A percentile compares a stretch with the other conserved stretches of the same genome.
These are phyloP conservation scores for Sporothrix pseudoabietina DNA, from an alignment of 2,329 filamentous ascomycete genomes.

Conservation along the genomic window DNA sequence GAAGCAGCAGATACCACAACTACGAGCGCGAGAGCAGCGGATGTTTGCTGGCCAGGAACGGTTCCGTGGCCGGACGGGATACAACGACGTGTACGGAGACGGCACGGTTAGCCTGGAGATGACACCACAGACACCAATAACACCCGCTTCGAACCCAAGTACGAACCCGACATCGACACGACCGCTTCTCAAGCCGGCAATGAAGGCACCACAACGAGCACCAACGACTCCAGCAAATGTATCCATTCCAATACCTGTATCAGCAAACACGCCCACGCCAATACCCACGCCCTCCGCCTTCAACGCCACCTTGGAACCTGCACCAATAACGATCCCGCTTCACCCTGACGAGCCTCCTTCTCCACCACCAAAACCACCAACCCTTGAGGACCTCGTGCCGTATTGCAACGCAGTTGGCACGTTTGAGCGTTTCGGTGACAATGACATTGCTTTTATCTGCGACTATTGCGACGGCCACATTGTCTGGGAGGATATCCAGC, in stretches of 20 bases:
- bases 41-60: conserved; percentile 30
- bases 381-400: conserved; percentile 52
- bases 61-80: conserved; percentile 29
- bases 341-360: conserved; percentile 16
- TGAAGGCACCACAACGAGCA: conserved; percentile 5
- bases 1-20: conserved; percentile 35
- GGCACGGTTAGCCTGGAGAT: conserved; percentile 31
- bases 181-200: not conserved
- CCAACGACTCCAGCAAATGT: not conserved
- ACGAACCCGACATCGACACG: not conserved
- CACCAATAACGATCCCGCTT: conserved; percentile 28
- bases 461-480: conserved; percentile 64
- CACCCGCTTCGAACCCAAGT: not conserved
- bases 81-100: conserved; percentile 10
- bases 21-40: conserved; percentile 29
- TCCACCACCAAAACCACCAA: conserved; percentile 31
- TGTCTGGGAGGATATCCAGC: conserved; percentile 59
- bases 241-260: not conserved
- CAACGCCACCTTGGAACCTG: not conserved
- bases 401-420: conserved; percentile 56
- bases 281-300: conserved; percentile 2
- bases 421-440: conserved; percentile 58
- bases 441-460: conserved; percentile 60
- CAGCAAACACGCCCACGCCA: not conserved
- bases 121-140: conserved; percentile 8